Base-by-base conservation (phyloP, 2,329 filamentous ascomycete genomes). In the Penicillium vulpinum region DNA sequence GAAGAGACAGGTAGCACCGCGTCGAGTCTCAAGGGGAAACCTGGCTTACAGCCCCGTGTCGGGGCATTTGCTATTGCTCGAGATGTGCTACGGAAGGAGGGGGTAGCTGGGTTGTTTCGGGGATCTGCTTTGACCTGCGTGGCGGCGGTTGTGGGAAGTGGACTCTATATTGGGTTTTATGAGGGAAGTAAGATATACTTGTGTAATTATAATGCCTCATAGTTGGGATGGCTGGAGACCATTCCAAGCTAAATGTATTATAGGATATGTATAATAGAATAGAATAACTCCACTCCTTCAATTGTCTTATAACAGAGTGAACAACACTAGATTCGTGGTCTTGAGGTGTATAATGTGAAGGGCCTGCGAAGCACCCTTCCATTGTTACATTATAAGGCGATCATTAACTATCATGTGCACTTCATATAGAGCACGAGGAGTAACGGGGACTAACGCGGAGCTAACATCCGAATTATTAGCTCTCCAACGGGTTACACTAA, bases 171-270 rank as follows among this genome's bases (percentile, higher is more conserved):
- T 28, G 57, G 57, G 9, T 59, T 43, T 40, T 56, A 59, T 22
- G 57, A 59, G 49, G 57, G 53, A 40, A n/a, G 77, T 76, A 59
- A 56, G 43, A 26, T 59, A 11, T 56, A 47, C 31, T 39, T 56
- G 70, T 47, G 26, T 15, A 28, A 43, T 51, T 24, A 31, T 21
- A 6, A 18, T 22, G 16, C 6, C 28, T 22, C 5, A n/a, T 38
- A 38, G 18, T 8, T 45, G 36, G 35, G 7, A 28, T 0, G 5
- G 33, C 5, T 50, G 26, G 5, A 9, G 26, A 40, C 24, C 4
- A 15, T n/a, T 18, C 31, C 21, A 26, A 11, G 35, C 18, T 2
- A 31, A 46, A n/a, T 50, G 47, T 41, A 40, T n/a, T 8, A 40
- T 40, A 50, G 3, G 10, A 22, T 24, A 35, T 47, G 18, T 35